Percentiles rank a stretch among this genome's conserved stretches.
phyloP scores from a whole-genome alignment of 805 yeast species.

The Kodamaea leandrae region DNA sequence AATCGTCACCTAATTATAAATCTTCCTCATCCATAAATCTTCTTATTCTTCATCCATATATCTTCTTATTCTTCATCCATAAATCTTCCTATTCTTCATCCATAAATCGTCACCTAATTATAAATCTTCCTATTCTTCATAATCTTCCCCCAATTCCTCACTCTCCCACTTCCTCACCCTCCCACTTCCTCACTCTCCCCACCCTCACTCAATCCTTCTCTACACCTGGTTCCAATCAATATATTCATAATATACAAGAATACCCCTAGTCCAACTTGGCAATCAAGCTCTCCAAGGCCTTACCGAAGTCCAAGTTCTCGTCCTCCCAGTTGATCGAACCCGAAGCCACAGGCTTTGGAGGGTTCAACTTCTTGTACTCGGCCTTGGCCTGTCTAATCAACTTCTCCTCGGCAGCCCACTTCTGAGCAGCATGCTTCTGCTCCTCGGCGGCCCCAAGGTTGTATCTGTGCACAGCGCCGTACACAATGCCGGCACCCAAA shows the following conservation, averaged over 20 bases:
- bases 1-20: no score
- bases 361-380: conserved; percentile 69
- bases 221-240: no score
- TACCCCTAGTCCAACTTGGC: conserved; percentile 41
- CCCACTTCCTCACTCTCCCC: no score
- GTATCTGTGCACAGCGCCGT: conserved; percentile 85
- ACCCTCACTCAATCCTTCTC: no score
- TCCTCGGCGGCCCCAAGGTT: conserved; percentile 59
- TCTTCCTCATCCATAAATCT: no score
- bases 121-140: no score
- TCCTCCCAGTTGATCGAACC: conserved; percentile 74
- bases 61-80: no score
- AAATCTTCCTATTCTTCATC: no score
- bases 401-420: conserved; percentile 63
- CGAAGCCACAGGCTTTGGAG: conserved; percentile 40
- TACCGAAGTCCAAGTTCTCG: conserved; percentile 84
- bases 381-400: conserved; percentile 87
- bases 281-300: conserved; percentile 62
- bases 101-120: no score
- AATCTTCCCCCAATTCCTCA: no score
- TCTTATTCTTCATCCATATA: no score
- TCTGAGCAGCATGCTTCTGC: conserved; percentile 54
- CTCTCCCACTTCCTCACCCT: no score
- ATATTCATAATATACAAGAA: neutral
- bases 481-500: conserved; percentile 80